phyloP scores from a whole-genome alignment of 2,329 filamentous ascomycete species.

The Exophiala sp. region DNA sequence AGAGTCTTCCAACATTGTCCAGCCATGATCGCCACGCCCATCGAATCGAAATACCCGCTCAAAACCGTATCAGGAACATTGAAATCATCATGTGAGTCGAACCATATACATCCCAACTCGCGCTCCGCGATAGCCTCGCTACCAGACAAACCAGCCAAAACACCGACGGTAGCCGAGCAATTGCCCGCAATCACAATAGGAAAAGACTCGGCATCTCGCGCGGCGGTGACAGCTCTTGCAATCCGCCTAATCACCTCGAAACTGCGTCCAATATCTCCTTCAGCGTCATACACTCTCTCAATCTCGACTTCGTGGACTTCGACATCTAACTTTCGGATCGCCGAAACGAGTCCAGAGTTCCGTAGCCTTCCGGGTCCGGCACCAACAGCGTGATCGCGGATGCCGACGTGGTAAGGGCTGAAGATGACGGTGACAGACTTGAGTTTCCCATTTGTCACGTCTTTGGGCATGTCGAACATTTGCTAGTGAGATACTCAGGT shows the following conservation, averaged over 20 bases:
- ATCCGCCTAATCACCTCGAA: neutral
- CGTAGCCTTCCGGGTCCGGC: neutral
- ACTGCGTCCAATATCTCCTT: neutral
- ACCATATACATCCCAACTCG: neutral
- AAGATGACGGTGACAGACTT: neutral
- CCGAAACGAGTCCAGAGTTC: neutral
- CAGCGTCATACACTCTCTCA: neutral
- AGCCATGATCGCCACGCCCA: neutral
- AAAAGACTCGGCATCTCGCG: neutral
- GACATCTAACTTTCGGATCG: neutral
- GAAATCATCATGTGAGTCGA: neutral
- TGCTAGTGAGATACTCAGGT: too few relatives aligned
- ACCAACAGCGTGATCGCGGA: neutral
- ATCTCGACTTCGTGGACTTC: neutral
- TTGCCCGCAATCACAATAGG: neutral
- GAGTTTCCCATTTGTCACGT: neutral
- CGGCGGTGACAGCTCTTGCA: neutral
- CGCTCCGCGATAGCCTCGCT: neutral
- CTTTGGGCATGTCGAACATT: too few relatives aligned
- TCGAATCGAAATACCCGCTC: neutral
- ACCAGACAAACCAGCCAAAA: neutral
- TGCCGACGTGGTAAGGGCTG: neutral
- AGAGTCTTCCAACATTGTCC: neutral
- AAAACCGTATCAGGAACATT: neutral
- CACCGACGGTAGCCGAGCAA: neutral